Percentiles rank a stretch among this genome's conserved stretches.
Evolutionary conservation across 2,329 filamentous ascomycete genomes (phyloP).

Genomic region (Ophidiomyces ophidiicola): DNA sequence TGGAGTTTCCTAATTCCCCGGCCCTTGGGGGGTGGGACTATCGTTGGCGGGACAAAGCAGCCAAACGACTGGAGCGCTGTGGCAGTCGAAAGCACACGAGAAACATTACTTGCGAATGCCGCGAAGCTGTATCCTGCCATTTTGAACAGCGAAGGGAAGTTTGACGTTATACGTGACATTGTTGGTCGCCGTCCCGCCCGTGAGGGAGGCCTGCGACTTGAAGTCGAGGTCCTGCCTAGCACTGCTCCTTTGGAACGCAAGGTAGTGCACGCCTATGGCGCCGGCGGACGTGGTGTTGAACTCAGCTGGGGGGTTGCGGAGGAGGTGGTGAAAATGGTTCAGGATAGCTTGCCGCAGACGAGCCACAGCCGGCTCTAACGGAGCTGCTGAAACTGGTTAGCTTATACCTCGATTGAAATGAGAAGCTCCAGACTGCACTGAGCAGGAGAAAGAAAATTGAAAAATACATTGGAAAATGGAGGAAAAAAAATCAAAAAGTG

Average conservation of each 20-base stretch:
- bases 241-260: slow-evolving; percentile 11
- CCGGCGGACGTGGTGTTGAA: slow-evolving; percentile 51
- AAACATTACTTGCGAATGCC: slow-evolving; percentile 36
- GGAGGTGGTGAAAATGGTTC: slow-evolving; percentile 37
- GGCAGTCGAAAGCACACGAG: slow-evolving; percentile 38
- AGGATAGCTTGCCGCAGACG: slow-evolving; percentile 10
- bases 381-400: too few species aligned
- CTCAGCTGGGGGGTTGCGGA: slow-evolving; percentile 49
- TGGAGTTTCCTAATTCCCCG: slow-evolving; percentile 54
- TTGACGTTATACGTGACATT: slow-evolving; percentile 36
- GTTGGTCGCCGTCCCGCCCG: slow-evolving; percentile 36
- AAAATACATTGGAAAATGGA: background rate
- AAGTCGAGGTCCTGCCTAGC: slow-evolving; percentile 36
- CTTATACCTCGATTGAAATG: background rate
- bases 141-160: slow-evolving; percentile 25
- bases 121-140: slow-evolving; percentile 33
- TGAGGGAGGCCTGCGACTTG: slow-evolving; percentile 41
- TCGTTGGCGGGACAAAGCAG: slow-evolving; percentile 56
- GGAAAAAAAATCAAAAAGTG: slow-evolving; percentile 8
- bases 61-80: slow-evolving; percentile 43
- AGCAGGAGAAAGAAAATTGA: background rate
- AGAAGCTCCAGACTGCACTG: slow-evolving; percentile 2
- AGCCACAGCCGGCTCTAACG: slow-evolving; percentile 7
- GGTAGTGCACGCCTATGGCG: slow-evolving; percentile 47
- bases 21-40: slow-evolving; percentile 49